Base-by-base conservation (phyloP, 2,329 filamentous ascomycete species). In the Aspergillus thermomutatus region DNA sequence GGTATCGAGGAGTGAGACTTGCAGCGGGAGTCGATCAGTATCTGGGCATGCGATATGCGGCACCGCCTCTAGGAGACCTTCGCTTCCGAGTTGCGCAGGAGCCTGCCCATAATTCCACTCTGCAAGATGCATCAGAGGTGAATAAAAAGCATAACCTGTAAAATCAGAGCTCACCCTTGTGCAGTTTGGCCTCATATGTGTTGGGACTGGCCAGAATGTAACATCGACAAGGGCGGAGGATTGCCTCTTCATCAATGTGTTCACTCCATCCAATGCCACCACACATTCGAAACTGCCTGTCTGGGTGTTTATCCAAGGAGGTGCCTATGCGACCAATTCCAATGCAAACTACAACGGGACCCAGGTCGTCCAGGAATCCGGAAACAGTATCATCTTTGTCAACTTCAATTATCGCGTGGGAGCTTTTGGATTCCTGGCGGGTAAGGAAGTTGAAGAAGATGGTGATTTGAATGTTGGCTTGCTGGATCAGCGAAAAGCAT, bases 391-490 rank as follows among this genome's bases (percentile, higher is more conserved):
- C 27, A 73, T 92, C 0, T 82, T 90, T 0, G 87, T 91, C 2
- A 86, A 80, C 11, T 81, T 90, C 72, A 91, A 90, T 71, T 91
- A 92, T 68, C 80, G 86, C 6, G 82, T 89, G 6, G 85, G 84
- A 0, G 72, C 83, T 0, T 82, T 82, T 63, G 87, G 86, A 0
- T 89, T 88, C 62, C 76, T 89, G 1, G 81, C 84, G 0, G 80
- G 84, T 49, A 79, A 84, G 41, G 74, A 80, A 28, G 76, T 88
- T 9, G 77, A 79, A 40, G 66, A 73, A 4, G 73, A 84, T 60
- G 86, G 86, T 0, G 78, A 81, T 50, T 75, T 88, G 8, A 89
- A 90, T 64, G 83, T 75, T 2, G 87, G 87, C 0, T 69, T 89
- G 7, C 75, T 87, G 2, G 87, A 90, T 63, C 85, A 89, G 71